phyloP scores from a whole-genome alignment of 768 basidiomycete species.

The Psilocybe cyanescens region DNA sequence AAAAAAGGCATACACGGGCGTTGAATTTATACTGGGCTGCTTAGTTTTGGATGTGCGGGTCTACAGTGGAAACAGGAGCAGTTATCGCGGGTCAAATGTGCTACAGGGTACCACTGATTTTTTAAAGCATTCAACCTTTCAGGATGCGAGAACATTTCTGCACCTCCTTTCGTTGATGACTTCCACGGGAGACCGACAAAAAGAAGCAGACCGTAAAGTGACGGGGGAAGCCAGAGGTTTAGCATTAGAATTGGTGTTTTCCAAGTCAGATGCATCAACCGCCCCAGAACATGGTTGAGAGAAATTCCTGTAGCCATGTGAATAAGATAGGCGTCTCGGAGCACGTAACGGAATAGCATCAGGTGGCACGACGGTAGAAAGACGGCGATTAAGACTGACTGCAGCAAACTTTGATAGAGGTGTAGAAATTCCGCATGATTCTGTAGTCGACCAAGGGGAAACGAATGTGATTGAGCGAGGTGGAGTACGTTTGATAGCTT shows the following conservation, averaged over 20 bases:
- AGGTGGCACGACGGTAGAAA: constrained; percentile 12
- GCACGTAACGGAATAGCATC: constrained; percentile 9
- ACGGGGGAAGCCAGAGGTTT: constrained; percentile 7
- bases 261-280: not conserved
- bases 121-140: not conserved
- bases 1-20: too few species aligned
- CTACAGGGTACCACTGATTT: not conserved
- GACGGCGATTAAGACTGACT: constrained; percentile 4
- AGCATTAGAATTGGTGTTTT: not conserved
- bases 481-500: not conserved
- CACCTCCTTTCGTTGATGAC: not conserved
- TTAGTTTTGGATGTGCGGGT: not conserved
- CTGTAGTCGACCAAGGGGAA: not conserved
- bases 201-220: not conserved
- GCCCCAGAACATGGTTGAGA: constrained; percentile 1
- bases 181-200: not conserved
- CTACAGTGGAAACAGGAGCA: not conserved
- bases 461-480: not conserved
- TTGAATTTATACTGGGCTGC: too few species aligned
- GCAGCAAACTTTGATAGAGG: not conserved
- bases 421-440: not conserved
- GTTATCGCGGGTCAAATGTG: not conserved
- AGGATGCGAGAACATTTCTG: not conserved
- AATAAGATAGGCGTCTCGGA: constrained; percentile 19
- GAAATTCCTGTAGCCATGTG: not conserved